Base-by-base conservation (phyloP, 352 stramenopile species). In the Pythium folliculosum region DNA sequence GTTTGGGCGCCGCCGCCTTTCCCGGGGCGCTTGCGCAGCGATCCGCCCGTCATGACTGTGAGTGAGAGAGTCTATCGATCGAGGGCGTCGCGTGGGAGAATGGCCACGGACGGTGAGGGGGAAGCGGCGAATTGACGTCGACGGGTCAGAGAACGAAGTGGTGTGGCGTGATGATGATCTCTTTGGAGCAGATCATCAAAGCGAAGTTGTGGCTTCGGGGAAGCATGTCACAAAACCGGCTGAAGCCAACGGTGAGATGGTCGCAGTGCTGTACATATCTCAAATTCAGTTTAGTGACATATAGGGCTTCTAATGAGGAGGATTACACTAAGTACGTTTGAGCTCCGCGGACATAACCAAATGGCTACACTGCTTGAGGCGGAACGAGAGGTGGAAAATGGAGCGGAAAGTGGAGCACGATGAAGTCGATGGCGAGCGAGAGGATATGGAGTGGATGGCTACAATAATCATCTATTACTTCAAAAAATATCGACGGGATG, bases 381-480 rank as follows among this genome's bases (percentile, higher is more conserved):
- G 21, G 8, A 44, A 51, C 22, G 45, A 14, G 57, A 21, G 30
- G 40, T 48, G 44, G 22, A 21, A 35, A 51, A 64, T 55, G 47
- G 44, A 37, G 1, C n/a, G n/a, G n/a, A n/a, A n/a, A n/a, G n/a
- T n/a, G n/a, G n/a, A n/a, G n/a, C n/a, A n/a, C 19, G 2, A 25
- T 43, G 50, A 43, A 43, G 7, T 5, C 22, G 16, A 38, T 25
- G 38, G 57, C 47, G 35, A 21, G 17, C 30, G 51, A 43, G 32
- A 37, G 9, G 49, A 38, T 37, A 25, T 55, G 44, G 49, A 57
- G 13, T 37, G 44, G 49, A 57, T 67, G 59, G 60, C 59, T 67
- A 75, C 68, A 78, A 75, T 78, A 78, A 78, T 78, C 60, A 78
- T 78, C 72, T 78, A 78, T 78, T 78, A 77, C 69, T 77, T 69